These are phyloP conservation scores for Wickerhamomyces bovis DNA, from an alignment of 805 yeast species.

Conservation along the genomic window DNA sequence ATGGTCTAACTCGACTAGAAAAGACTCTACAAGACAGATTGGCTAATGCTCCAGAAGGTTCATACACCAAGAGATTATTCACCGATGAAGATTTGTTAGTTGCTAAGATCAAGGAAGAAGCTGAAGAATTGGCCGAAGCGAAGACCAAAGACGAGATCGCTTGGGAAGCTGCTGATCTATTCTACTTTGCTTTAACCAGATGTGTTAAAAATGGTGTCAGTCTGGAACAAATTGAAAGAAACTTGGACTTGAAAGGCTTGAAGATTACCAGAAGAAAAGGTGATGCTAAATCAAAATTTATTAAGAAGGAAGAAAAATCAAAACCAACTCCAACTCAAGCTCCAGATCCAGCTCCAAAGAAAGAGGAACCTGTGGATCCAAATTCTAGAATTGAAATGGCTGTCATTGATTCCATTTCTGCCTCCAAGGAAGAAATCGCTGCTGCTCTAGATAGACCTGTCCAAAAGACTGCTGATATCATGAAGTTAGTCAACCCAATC, in stretches of 20 bases:
- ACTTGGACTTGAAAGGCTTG: slow-evolving; percentile 74
- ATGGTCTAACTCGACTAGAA: slow-evolving; percentile 68
- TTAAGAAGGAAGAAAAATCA: slow-evolving; percentile 27
- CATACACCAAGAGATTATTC: slow-evolving; percentile 89
- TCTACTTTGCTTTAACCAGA: slow-evolving; percentile 70
- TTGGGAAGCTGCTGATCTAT: slow-evolving; percentile 96
- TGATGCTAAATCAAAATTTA: slow-evolving; percentile 84
- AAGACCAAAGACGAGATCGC: slow-evolving; percentile 61
- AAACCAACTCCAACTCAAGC: slow-evolving; percentile 16
- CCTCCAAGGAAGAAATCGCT: slow-evolving; percentile 41
- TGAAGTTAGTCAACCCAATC: slow-evolving; percentile 89
- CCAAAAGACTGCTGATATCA: slow-evolving; percentile 86
- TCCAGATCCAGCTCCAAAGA: slow-evolving; percentile 16
- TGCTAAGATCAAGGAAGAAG: slow-evolving; percentile 93
- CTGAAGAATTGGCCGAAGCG: slow-evolving; percentile 92
- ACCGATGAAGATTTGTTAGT: slow-evolving; percentile 66
- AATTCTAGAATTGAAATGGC: slow-evolving; percentile 23
- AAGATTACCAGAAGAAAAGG: slow-evolving; percentile 93
- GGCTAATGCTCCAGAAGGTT: slow-evolving; percentile 75
- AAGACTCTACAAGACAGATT: slow-evolving; percentile 57
- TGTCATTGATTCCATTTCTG: slow-evolving; percentile 43
- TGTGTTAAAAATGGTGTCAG: slow-evolving; percentile 74
- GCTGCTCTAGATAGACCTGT: slow-evolving; percentile 86
- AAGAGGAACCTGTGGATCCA: slow-evolving; percentile 22
- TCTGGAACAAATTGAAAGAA: slow-evolving; percentile 73